A percentile compares a stretch with the other conserved stretches of the same genome.
Conservation (phyloP, 116 monocot species). For the Iris pallida region DNA sequence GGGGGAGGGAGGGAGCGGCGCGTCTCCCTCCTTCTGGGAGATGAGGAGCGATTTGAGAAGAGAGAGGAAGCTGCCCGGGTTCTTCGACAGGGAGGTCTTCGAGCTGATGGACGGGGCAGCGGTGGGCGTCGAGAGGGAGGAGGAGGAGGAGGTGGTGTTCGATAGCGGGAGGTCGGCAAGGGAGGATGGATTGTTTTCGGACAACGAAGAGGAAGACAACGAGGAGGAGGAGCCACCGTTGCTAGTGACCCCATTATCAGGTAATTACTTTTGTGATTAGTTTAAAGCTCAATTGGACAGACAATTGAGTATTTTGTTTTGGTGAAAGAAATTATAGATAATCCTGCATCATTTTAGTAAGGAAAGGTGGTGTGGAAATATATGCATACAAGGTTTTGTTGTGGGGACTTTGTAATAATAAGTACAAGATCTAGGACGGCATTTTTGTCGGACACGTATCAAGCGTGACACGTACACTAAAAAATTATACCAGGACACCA, state of each 20-base stretch:
- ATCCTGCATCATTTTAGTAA: too few relatives aligned
- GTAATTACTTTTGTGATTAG: neutral
- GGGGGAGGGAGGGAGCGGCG: neutral
- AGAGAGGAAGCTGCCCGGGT: slow-evolving; percentile 38
- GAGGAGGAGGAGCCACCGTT: slow-evolving; percentile 1
- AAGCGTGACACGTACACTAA: too few relatives aligned
- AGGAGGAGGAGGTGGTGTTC: slow-evolving; percentile 13
- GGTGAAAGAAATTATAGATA: too few relatives aligned
- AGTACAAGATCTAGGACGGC: too few relatives aligned
- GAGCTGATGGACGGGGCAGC: slow-evolving; percentile 14
- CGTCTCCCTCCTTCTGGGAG: slow-evolving; percentile 20
- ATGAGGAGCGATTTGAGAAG: slow-evolving; percentile 34
- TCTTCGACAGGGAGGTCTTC: slow-evolving; percentile 43
- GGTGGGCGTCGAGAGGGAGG: neutral
- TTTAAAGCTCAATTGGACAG: too few relatives aligned
- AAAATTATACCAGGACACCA: too few relatives aligned
- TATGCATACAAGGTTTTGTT: too few relatives aligned
- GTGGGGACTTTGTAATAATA: too few relatives aligned
- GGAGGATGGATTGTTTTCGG: slow-evolving; percentile 26
- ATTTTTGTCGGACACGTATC: too few relatives aligned
- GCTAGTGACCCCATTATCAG: slow-evolving; percentile 9
- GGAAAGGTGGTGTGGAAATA: too few relatives aligned
- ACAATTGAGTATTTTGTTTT: too few relatives aligned
- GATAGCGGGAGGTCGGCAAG: slow-evolving; percentile 23
- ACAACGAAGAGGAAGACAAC: slow-evolving; percentile 15